These are phyloP conservation scores for Ziziphus jujuba DNA, from an alignment of 306 rosid genomes.

Conservation along the genomic window DNA sequence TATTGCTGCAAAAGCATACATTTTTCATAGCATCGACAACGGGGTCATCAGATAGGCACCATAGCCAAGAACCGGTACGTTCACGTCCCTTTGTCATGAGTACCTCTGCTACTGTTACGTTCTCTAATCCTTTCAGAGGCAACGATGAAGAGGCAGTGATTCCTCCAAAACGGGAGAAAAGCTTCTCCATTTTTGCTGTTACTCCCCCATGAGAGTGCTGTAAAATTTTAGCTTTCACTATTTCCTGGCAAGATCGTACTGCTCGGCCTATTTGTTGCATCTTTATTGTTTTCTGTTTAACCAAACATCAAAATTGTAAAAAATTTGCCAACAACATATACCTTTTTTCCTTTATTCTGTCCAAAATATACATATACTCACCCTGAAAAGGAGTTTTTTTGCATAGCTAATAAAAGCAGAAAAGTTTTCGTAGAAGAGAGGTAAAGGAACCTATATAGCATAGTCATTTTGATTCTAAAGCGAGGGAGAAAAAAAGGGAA, in stretches of 20 bases:
- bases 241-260: constrained; percentile 36
- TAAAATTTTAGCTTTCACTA: constrained; percentile 40
- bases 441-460: no score
- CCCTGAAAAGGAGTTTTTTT: no score
- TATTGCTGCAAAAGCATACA: constrained; percentile 20
- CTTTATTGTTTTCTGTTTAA: neutral
- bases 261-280: constrained; percentile 62
- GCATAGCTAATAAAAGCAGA: no score
- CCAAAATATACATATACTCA: no score
- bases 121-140: constrained; percentile 73
- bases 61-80: constrained; percentile 66
- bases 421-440: no score
- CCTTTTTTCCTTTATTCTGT: no score
- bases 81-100: constrained; percentile 58
- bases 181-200: constrained; percentile 30
- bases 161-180: constrained; percentile 35
- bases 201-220: constrained; percentile 44
- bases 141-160: constrained; percentile 32
- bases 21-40: constrained; percentile 64
- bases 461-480: no score
- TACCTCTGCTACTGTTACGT: constrained; percentile 75
- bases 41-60: constrained; percentile 58
- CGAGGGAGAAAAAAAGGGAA: no score
- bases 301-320: no score
- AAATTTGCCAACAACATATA: no score